Base-by-base conservation (phyloP, 306 rosid species). In the Malus asiatica region DNA sequence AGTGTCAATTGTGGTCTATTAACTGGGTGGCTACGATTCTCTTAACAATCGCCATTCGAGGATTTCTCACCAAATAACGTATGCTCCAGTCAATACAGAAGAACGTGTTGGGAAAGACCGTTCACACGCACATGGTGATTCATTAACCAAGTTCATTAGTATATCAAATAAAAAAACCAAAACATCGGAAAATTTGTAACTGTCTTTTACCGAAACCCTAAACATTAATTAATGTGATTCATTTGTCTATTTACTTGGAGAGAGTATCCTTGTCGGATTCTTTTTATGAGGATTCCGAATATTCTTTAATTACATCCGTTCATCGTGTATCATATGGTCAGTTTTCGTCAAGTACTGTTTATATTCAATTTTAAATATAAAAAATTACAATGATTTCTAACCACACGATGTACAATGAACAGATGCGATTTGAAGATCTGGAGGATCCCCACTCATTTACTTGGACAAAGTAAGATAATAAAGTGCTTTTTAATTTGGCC, bases 271-370 rank as follows among this genome's bases (percentile, higher is more conserved):
- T 7, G 7, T 5, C 38, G 38, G 2, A 35, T 35, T 0, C 40
- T 35, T 0, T 6, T 35, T 35, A 2, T 35, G 0, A 5, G 0
- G 0, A 35, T 35, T 0, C 2, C 1, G 0, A 1, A 35, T 0
- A 35, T 35, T 35, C 2, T 35, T 0, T 2, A 35, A 35, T 35
- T 0, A 35, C 2, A 35, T 35, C 0, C 1, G 2, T 35, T 35
- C 2, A 35, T 5, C 8, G 40, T 35, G 0, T 0, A 35, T 35
- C 8, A 0, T 35, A 0, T 35, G 40, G 0, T 35, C 1, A 35
- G 2, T 35, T 35, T 33, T 33, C 38, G 5, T 33, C 3, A 33
- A 0, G 6, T 33, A 33, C 6, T 33, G 6, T 33, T 33, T 33
- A 33, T 33, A 33, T 33, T 33, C 1, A 33, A 5, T 33, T 33